Conservation (phyloP, 352 stramenopile species). For the Globisporangium cylindrosporum region DNA sequence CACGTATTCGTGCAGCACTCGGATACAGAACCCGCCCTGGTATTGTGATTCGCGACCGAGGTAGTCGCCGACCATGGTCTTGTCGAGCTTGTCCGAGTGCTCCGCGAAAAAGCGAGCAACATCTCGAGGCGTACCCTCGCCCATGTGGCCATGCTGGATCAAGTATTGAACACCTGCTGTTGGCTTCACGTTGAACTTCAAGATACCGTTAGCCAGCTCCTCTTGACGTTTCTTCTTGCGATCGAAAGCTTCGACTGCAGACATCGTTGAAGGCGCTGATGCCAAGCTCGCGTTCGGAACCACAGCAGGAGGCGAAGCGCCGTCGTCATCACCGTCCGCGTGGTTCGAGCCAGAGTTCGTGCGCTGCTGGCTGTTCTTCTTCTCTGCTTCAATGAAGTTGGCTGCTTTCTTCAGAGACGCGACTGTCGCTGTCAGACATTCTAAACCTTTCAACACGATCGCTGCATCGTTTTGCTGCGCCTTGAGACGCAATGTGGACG, state of each 20-base stretch:
- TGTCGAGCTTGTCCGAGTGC: constrained; percentile 93
- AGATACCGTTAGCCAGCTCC: constrained; percentile 94
- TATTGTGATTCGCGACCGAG: constrained; percentile 96
- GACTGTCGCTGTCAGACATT: constrained; percentile 93
- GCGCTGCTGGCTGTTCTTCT: constrained; percentile 32
- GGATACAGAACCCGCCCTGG: constrained; percentile 89
- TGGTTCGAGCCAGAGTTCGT: constrained; percentile 23
- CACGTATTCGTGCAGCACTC: constrained; percentile 96
- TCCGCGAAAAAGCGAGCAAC: constrained; percentile 95
- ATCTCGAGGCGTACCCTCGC: constrained; percentile 86
- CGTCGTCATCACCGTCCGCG: constrained; percentile 52
- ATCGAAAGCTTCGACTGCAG: constrained; percentile 94
- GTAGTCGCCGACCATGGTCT: constrained; percentile 97
- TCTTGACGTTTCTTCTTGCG: constrained; percentile 96
- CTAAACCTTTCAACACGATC: constrained; percentile 82
- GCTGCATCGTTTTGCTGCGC: constrained; percentile 70
- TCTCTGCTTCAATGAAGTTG: constrained; percentile 68
- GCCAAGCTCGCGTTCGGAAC: constrained; percentile 19
- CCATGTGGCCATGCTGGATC: constrained; percentile 89
- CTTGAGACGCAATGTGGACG: constrained; percentile 57
- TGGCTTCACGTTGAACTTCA: constrained; percentile 98
- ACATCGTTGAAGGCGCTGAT: constrained; percentile 46
- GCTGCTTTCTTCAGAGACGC: constrained; percentile 90
- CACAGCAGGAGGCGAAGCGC: constrained; percentile 11
- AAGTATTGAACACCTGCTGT: constrained; percentile 91